Conservation (phyloP, 2,329 filamentous ascomycete species). For the Colletotrichum costaricense region DNA sequence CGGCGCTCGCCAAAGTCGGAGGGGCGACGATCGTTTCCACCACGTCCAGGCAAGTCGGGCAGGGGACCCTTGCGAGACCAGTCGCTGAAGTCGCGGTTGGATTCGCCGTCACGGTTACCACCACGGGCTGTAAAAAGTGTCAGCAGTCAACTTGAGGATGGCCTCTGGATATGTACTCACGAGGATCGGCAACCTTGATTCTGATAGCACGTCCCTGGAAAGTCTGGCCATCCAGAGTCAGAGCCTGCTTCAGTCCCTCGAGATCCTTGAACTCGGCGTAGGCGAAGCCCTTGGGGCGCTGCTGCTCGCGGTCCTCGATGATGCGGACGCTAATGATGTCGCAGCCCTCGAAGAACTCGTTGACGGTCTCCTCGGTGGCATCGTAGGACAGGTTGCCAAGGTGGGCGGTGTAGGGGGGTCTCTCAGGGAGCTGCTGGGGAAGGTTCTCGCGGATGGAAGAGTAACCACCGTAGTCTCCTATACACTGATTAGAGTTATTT, state of each 20-base stretch:
- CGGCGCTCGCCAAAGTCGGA: constrained; percentile 61
- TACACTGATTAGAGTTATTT: constrained; percentile 4
- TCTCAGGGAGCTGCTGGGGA: constrained; percentile 73
- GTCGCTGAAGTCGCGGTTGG: constrained; percentile 82
- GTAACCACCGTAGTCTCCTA: constrained; percentile 34
- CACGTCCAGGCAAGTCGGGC: constrained; percentile 73
- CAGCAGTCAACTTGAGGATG: constrained; percentile 41
- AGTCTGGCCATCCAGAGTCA: constrained; percentile 82
- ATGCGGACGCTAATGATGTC: constrained; percentile 92
- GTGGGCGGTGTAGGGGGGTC: constrained; percentile 95
- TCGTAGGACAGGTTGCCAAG: constrained; percentile 98
- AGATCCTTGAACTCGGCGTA: constrained; percentile 93
- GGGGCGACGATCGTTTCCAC: constrained; percentile 54
- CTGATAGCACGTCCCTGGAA: constrained; percentile 92
- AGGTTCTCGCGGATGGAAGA: constrained; percentile 66
- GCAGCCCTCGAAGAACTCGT: constrained; percentile 86
- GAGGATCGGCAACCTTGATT: constrained; percentile 96
- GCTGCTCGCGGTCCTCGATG: constrained; percentile 94
- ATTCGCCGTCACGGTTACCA: constrained; percentile 72
- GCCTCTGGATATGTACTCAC: constrained; percentile 67
- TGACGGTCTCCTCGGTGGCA: constrained; percentile 84
- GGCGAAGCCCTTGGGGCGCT: constrained; percentile 96
- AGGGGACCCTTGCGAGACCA: constrained; percentile 96
- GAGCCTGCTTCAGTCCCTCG: constrained; percentile 91
- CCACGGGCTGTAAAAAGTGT: constrained; percentile 79